phyloP scores from a whole-genome alignment of 1,284 basidiomycete species.

The Boletus holoroseus region DNA sequence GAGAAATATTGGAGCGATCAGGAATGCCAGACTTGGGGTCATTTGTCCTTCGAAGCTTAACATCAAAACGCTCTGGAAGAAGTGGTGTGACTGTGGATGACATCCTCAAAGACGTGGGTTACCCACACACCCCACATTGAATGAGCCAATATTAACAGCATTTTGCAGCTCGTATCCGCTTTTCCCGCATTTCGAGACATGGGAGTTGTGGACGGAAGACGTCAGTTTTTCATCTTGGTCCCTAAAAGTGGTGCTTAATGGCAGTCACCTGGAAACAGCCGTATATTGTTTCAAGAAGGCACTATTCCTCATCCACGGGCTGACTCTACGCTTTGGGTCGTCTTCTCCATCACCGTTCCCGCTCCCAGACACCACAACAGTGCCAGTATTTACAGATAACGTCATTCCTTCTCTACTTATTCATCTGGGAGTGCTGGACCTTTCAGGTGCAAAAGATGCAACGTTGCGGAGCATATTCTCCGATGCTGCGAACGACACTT shows the following conservation, averaged over 20 bases:
- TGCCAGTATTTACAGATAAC: constrained; percentile 83
- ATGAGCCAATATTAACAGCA: constrained; percentile 11
- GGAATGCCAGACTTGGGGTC: constrained; percentile 68
- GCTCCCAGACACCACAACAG: constrained; percentile 50
- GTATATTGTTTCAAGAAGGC: constrained; percentile 89
- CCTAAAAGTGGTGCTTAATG: constrained; percentile 4
- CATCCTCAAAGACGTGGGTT: constrained; percentile 57
- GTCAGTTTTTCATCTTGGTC: constrained; percentile 41
- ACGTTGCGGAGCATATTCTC: constrained; percentile 44
- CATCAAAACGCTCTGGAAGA: constrained; percentile 38
- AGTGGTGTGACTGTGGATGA: constrained; percentile 47
- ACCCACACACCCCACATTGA: constrained; percentile 5
- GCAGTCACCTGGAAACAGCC: constrained; percentile 37
- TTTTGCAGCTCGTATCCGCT: constrained; percentile 56
- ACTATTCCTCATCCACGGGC: constrained; percentile 71
- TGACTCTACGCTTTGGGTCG: constrained; percentile 59
- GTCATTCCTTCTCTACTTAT: constrained; percentile 80
- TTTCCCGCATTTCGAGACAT: constrained; percentile 77
- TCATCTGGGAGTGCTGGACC: constrained; percentile 69
- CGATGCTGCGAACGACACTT: constrained; percentile 36
- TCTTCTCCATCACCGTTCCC: constrained; percentile 50
- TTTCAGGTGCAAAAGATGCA: constrained; percentile 43
- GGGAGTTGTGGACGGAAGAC: constrained; percentile 53
- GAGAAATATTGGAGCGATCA: constrained; percentile 51
- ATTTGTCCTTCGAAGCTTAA: constrained; percentile 65